phyloP scores from a whole-genome alignment of 768 basidiomycete species.

The Mycena crocata region DNA sequence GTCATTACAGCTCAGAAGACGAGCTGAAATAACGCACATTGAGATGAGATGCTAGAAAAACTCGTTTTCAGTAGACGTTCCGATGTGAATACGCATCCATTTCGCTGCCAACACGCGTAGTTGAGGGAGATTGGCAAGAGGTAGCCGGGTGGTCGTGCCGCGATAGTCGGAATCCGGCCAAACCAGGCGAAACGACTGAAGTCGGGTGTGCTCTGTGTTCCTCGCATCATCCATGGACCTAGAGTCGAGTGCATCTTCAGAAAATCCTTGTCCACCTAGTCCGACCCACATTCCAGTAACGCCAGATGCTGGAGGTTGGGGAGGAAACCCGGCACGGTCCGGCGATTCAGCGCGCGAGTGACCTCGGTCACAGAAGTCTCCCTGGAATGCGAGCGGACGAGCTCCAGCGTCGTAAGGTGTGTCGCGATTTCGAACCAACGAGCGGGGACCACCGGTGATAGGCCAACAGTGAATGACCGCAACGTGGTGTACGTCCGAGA shows the following conservation, averaged over 20 bases:
- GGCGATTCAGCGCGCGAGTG: slow-evolving; percentile 5
- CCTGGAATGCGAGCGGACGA: not conserved
- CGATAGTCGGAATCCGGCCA: not conserved
- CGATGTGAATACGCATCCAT: slow-evolving; percentile 5
- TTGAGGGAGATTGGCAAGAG: not conserved
- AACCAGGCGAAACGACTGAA: slow-evolving; percentile 10
- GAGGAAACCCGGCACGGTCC: slow-evolving; percentile 4
- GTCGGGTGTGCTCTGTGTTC: not conserved
- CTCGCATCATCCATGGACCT: not conserved
- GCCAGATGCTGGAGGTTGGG: slow-evolving; percentile 2
- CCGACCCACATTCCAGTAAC: not conserved
- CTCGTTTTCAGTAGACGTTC: not conserved
- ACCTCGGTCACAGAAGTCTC: not conserved
- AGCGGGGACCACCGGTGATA: slow-evolving; percentile 3
- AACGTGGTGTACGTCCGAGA: not conserved
- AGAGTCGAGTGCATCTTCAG: slow-evolving; percentile 12
- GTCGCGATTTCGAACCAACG: not conserved
- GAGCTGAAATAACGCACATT: no score
- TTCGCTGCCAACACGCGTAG: slow-evolving; percentile 1
- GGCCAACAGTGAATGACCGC: slow-evolving; percentile 4
- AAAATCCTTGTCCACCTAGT: not conserved
- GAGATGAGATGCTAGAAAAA: no score
- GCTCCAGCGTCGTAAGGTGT: slow-evolving; percentile 18
- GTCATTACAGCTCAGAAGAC: no score
- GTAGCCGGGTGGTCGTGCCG: not conserved